These are phyloP conservation scores for Xylaria sp. DNA, from an alignment of 2,329 filamentous ascomycete species.

Conservation along the genomic window DNA sequence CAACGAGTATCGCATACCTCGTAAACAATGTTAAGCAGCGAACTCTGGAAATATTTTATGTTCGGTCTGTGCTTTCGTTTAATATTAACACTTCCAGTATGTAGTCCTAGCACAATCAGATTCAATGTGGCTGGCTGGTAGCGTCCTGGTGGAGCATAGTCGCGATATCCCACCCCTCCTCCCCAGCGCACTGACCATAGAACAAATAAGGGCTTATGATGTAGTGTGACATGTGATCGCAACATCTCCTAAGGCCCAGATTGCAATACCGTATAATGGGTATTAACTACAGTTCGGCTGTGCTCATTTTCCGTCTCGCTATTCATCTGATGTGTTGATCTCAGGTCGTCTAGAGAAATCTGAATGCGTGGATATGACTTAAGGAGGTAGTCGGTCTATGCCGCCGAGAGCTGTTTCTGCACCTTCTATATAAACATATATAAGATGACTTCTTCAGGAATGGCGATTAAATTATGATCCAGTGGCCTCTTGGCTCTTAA, in stretches of 20 bases:
- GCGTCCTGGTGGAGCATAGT: neutral
- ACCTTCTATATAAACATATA: neutral
- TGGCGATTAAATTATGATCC: neutral
- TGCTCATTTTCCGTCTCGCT: neutral
- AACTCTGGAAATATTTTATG: neutral
- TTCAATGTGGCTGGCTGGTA: too few species aligned
- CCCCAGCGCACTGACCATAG: neutral
- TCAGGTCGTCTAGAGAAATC: neutral
- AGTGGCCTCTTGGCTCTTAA: conserved; percentile 11
- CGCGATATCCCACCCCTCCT: neutral
- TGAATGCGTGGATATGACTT: neutral
- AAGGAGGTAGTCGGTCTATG: neutral
- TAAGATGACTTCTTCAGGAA: neutral
- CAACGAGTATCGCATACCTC: neutral
- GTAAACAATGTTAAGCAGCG: neutral
- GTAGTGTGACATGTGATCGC: neutral
- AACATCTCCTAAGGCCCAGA: neutral
- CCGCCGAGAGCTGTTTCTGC: neutral
- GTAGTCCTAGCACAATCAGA: neutral
- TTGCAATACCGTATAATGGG: neutral
- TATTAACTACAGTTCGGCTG: neutral
- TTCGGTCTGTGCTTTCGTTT: too few species aligned
- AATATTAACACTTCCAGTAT: too few species aligned
- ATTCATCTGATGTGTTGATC: neutral
- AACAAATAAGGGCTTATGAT: neutral